Percentiles rank a stretch among this genome's conserved stretches.
phyloP scores from a whole-genome alignment of 306 rosid genomes.

The Cucumis melo region DNA sequence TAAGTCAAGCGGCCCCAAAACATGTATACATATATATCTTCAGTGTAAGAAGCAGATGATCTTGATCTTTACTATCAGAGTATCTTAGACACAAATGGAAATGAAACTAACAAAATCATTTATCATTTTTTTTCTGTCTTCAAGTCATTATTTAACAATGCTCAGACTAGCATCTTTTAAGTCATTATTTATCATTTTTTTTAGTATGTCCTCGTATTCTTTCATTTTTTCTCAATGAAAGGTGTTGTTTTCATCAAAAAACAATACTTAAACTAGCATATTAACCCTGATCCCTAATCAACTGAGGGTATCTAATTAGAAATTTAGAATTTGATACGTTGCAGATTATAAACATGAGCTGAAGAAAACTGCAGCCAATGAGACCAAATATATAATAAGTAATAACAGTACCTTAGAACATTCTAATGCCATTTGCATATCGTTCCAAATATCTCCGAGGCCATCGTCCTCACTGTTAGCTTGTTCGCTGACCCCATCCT shows the following conservation, averaged over 20 bases:
- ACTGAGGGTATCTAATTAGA: background rate
- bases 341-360: background rate
- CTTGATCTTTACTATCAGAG: background rate
- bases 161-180: background rate
- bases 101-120: background rate
- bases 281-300: background rate
- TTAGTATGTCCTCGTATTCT: too few species aligned
- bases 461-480: constrained; percentile 39
- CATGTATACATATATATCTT: too few species aligned
- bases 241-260: background rate
- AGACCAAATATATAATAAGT: background rate
- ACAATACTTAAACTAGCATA: background rate
- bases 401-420: constrained; percentile 46
- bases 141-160: background rate
- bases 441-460: constrained; percentile 71
- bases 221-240: too few species aligned
- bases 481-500: constrained; percentile 9
- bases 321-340: background rate
- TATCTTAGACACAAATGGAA: background rate
- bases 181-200: too few species aligned
- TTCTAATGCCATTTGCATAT: constrained; percentile 72
- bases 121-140: background rate
- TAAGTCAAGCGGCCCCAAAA: too few species aligned
- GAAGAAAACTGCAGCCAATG: background rate
- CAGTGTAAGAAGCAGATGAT: background rate